phyloP scores from a whole-genome alignment of 176 grass and related monocot species.

The sorghum (Sorghum bicolor) region Sorghum_bicolor_NCBIv3 NC_012870.2:8898001-8898500 shows the following conservation, averaged over 20 bases:
- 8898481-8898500: neutral
- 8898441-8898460: neutral
- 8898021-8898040: neutral
- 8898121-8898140: neutral
- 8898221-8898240: slow-evolving; percentile 89
- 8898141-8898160: slow-evolving; percentile 79
- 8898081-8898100: slow-evolving; percentile 7
- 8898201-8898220: slow-evolving; percentile 99
- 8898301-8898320: neutral
- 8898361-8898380: neutral
- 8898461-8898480: neutral
- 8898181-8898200: slow-evolving; percentile 96
- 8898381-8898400: neutral
- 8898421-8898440: neutral
- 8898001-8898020: neutral
- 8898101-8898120: slow-evolving; percentile 15
- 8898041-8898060: neutral
- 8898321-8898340: neutral
- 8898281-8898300: neutral
- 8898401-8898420: neutral
- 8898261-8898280: neutral
- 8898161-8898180: slow-evolving; percentile 99
- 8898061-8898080: neutral
- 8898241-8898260: neutral
- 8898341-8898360: slow-evolving; percentile 1